Evolutionary conservation across 768 basidiomycete genomes (phyloP), one percentile per base, ranked within the genome.

Genomic region (Tulasnella sp.): DNA sequence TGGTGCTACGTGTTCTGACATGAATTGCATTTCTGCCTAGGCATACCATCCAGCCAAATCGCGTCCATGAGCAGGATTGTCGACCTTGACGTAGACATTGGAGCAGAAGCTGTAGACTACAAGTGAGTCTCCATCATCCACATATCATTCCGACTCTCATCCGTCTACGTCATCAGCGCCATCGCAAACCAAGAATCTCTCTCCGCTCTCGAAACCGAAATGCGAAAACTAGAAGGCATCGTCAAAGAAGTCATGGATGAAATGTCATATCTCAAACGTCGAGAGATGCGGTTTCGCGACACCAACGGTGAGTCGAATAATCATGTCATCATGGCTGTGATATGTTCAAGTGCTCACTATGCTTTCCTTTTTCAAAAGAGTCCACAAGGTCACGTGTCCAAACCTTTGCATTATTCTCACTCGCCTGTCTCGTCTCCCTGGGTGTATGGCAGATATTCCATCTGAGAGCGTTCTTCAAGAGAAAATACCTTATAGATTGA

Each of bases 141-240:
- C 33, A 37, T 27, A 27, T 20, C 47, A 20, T n/a, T n/a, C 33
- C 28, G 15, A 25, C 19, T n/a, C 16, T 22, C 19, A 35, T 15
- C 25, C 5, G 22, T 24, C 16, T 8, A n/a, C 29, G 4, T 31
- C 15, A 54, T 1, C 61, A 95, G 91, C 60, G 95, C 95, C 22
- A 99, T 98, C 64, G 95, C 95, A 8, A 96, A 95, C 68, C 92
- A 96, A 64, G 95, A 99, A 64, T 91, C 88, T 0, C 72, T 98
- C 0, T 95, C 90, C 5, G 85, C 84, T 0, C 76, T 99, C 16
- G 95, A 99, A 67, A 92, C 89, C 0, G 95, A 98, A 66, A 96
- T 98, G 92, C 79, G 91, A 34, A 98, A 98, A 62, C 72, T 99
- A 2, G 95, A 99, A 64, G 92, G 89, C 0, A 65, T 96, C 12